phyloP scores from a whole-genome alignment of 2,329 filamentous ascomycete species.

The Fusarium sacchari region DNA sequence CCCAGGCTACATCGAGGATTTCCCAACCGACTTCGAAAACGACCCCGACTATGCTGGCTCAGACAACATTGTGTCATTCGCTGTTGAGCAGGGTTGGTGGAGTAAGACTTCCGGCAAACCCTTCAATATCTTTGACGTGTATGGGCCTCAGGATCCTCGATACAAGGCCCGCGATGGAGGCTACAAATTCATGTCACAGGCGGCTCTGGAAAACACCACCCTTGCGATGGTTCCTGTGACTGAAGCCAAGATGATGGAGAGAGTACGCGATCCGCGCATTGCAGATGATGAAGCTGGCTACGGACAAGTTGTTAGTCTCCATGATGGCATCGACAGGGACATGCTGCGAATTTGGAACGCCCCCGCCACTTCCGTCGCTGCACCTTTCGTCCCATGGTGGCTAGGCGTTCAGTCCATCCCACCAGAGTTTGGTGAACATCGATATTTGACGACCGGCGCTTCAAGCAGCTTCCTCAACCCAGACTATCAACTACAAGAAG shows the following conservation, averaged over 20 bases:
- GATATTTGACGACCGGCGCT: constrained; percentile 37
- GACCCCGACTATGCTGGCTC: constrained; percentile 29
- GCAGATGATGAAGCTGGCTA: constrained; percentile 39
- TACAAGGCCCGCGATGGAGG: constrained; percentile 39
- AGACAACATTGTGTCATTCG: constrained; percentile 37
- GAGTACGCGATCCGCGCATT: constrained; percentile 35
- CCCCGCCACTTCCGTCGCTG: constrained; percentile 26
- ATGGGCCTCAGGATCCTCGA: constrained; percentile 33
- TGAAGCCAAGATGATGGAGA: constrained; percentile 37
- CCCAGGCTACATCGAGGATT: constrained; percentile 38
- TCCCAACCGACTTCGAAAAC: constrained; percentile 24
- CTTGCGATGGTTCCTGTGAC: constrained; percentile 36
- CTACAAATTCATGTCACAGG: constrained; percentile 42
- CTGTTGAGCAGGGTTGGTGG: constrained; percentile 39
- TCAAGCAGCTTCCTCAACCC: constrained; percentile 41
- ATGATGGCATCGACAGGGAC: constrained; percentile 19
- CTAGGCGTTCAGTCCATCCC: constrained; percentile 33
- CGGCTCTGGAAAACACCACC: constrained; percentile 32
- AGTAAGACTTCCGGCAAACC: constrained; percentile 28
- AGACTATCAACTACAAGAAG: constrained; percentile 38
- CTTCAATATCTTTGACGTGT: constrained; percentile 38
- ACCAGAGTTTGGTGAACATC: constrained; percentile 34
- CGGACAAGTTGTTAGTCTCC: constrained; percentile 36
- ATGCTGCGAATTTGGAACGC: constrained; percentile 39
- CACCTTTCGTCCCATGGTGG: constrained; percentile 40